Evolutionary conservation across 164 flowering plant species (phyloP).

Genomic region (grape (Vitis vinifera)): ASM3070453v1 NC_081820.1:22886501-22887000

Average conservation of each 20-base stretch:
- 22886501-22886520: neutral
- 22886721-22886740: neutral
- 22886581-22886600: neutral
- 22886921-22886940: too few relatives aligned
- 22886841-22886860: too few relatives aligned
- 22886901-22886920: too few relatives aligned
- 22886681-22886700: neutral
- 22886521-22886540: neutral
- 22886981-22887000: too few relatives aligned
- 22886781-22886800: too few relatives aligned
- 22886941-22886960: too few relatives aligned
- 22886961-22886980: too few relatives aligned
- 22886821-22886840: too few relatives aligned
- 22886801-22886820: too few relatives aligned
- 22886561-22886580: neutral
- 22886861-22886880: too few relatives aligned
- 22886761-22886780: too few relatives aligned
- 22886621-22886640: neutral
- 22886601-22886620: neutral
- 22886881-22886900: too few relatives aligned
- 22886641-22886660: neutral
- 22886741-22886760: neutral
- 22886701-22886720: neutral
- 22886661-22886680: neutral
- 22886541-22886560: neutral